Conservation (phyloP, 225 moss, liverwort and hornwort species). For the Polytrichum formosum region DNA sequence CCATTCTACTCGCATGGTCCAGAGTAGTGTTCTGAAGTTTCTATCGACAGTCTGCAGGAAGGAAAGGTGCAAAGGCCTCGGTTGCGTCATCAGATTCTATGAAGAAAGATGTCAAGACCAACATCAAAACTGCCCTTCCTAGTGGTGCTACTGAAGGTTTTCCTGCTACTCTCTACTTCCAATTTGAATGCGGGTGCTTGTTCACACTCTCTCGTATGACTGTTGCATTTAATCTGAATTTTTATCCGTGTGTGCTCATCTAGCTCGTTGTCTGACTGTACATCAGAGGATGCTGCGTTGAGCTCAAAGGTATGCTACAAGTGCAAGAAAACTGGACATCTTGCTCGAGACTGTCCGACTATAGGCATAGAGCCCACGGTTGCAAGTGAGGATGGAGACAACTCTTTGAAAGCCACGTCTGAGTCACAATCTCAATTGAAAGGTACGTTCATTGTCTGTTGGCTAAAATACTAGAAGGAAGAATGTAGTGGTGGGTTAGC, state of each 20-base stretch:
- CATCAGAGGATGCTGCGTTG: conserved; percentile 30
- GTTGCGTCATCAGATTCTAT: conserved; percentile 28
- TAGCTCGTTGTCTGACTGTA: too few species aligned
- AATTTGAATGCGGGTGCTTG: too few species aligned
- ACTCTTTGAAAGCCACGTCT: conserved; percentile 7
- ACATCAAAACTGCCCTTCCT: conserved; percentile 15
- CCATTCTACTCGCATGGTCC: too few species aligned
- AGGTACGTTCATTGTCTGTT: conserved; percentile 19
- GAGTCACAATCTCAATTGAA: conserved; percentile 15
- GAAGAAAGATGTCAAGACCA: conserved; percentile 37
- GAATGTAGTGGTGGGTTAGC: too few species aligned
- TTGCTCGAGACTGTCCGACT: conserved; percentile 76
- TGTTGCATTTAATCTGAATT: too few species aligned
- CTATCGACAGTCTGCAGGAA: conserved; percentile 69
- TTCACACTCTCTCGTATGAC: too few species aligned
- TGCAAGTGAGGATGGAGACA: conserved; percentile 19
- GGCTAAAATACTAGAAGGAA: too few species aligned
- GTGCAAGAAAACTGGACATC: conserved; percentile 78
- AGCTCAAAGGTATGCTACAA: conserved; percentile 80
- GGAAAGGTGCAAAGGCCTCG: conserved; percentile 38
- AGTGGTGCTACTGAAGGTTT: conserved; percentile 25
- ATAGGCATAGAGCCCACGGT: conserved; percentile 17
- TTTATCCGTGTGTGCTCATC: too few species aligned
- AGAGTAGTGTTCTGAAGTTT: neutral
- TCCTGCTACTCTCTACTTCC: neutral